Conservation (phyloP, 257 asterid species). For the Solanum tarijense region DNA sequence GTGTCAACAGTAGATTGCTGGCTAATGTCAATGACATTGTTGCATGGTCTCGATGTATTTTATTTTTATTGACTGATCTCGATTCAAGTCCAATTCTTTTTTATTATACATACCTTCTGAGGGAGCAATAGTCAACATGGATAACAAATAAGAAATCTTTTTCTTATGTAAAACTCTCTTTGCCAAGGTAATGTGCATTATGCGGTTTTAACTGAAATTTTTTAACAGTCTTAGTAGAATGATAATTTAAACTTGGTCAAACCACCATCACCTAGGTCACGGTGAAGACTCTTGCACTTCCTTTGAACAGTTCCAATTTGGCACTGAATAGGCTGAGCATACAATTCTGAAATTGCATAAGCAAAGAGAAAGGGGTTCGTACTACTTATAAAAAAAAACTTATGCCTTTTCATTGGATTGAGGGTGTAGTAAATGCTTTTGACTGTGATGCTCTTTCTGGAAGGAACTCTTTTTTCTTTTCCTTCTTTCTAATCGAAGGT, state of each 20-base stretch:
- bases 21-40: neutral
- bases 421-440: neutral
- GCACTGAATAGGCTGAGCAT: neutral
- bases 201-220: neutral
- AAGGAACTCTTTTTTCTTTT: neutral
- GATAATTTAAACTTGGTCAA: neutral
- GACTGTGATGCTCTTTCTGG: neutral
- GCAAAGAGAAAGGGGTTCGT: neutral
- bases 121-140: neutral
- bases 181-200: neutral
- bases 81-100: neutral
- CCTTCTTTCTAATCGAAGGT: neutral
- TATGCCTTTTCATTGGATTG: neutral
- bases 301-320: neutral
- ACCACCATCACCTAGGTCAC: neutral
- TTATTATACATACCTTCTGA: neutral
- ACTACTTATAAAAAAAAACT: neutral
- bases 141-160: neutral
- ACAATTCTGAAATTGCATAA: neutral
- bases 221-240: neutral
- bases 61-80: neutral
- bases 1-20: neutral
- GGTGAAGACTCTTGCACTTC: neutral
- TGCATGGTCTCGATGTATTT: neutral
- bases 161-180: neutral